phyloP scores from a whole-genome alignment of 1,284 basidiomycete genomes.

The Singerocomus inundabilis region DNA sequence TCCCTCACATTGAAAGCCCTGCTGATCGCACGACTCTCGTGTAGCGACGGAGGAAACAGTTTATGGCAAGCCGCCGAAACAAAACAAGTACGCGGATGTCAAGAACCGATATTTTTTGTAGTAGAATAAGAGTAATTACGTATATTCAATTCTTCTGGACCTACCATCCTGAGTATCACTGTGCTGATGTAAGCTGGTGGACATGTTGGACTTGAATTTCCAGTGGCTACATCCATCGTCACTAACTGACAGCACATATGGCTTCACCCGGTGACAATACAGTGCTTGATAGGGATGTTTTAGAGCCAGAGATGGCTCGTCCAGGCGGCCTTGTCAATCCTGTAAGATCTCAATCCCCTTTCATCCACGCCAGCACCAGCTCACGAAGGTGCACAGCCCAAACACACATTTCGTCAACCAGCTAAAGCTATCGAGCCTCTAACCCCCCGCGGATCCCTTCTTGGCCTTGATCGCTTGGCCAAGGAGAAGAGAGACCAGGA shows the following conservation, averaged over 20 bases:
- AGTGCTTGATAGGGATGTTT: slow-evolving; percentile 76
- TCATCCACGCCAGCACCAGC: background rate
- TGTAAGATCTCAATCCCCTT: slow-evolving; percentile 42
- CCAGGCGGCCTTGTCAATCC: slow-evolving; percentile 76
- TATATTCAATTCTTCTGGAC: background rate
- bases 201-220: too few relatives aligned
- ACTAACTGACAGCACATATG: background rate
- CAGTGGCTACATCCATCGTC: too few relatives aligned
- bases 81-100: slow-evolving; percentile 56
- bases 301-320: slow-evolving; percentile 75
- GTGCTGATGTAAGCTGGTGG: too few relatives aligned
- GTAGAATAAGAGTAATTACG: background rate
- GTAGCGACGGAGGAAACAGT: slow-evolving; percentile 62
- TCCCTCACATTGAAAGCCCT: slow-evolving; percentile 6
- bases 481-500: slow-evolving; percentile 78
- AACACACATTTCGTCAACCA: slow-evolving; percentile 76
- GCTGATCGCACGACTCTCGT: slow-evolving; percentile 6
- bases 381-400: slow-evolving; percentile 33
- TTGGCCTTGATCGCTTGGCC: slow-evolving; percentile 86
- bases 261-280: slow-evolving; percentile 30
- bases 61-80: slow-evolving; percentile 61
- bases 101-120: slow-evolving; percentile 49
- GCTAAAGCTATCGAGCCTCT: slow-evolving; percentile 69
- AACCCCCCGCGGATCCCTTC: slow-evolving; percentile 69
- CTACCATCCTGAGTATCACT: background rate